These are phyloP conservation scores for Cladosporium sp. DNA, from an alignment of 2,329 filamentous ascomycete species.

Conservation along the genomic window DNA sequence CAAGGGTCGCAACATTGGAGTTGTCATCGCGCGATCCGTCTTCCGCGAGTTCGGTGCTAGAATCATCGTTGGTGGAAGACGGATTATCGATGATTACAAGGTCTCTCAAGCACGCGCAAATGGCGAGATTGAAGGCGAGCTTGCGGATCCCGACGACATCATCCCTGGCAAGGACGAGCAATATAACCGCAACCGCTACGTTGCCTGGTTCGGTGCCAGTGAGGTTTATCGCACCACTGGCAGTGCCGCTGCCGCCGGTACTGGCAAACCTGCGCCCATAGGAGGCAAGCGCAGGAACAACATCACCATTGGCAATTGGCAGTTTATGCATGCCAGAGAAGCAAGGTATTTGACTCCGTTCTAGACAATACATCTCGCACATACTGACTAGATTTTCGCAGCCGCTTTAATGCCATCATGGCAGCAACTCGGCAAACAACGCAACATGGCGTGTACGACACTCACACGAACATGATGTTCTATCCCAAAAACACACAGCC, in stretches of 20 bases:
- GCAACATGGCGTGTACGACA: conserved; percentile 76
- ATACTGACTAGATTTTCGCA: conserved; percentile 35
- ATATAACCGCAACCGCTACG: conserved; percentile 99
- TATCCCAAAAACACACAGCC: conserved; percentile 86
- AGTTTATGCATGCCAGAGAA: conserved; percentile 86
- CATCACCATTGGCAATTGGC: conserved; percentile 93
- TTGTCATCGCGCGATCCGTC: conserved; percentile 92
- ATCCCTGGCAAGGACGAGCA: conserved; percentile 69
- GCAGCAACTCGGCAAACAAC: conserved; percentile 64
- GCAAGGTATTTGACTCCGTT: conserved; percentile 62
- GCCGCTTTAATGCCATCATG: conserved; percentile 77
- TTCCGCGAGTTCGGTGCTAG: conserved; percentile 94
- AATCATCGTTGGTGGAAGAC: conserved; percentile 86
- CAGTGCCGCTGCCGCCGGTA: conserved; percentile 27
- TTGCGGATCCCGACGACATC: conserved; percentile 84
- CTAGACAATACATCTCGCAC: conserved; percentile 13
- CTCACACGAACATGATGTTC: conserved; percentile 88
- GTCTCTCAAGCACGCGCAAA: conserved; percentile 68
- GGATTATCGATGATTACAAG: conserved; percentile 85
- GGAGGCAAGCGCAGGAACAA: conserved; percentile 79
- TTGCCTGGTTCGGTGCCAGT: conserved; percentile 96
- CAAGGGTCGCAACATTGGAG: conserved; percentile 94
- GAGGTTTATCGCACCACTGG: conserved; percentile 81
- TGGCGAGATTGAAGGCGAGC: conserved; percentile 78
- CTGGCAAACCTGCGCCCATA: conserved; percentile 57